Evolutionary conservation across 192 early-diverging fungal species (phyloP).

Genomic region (Coemansia sp.): DNA sequence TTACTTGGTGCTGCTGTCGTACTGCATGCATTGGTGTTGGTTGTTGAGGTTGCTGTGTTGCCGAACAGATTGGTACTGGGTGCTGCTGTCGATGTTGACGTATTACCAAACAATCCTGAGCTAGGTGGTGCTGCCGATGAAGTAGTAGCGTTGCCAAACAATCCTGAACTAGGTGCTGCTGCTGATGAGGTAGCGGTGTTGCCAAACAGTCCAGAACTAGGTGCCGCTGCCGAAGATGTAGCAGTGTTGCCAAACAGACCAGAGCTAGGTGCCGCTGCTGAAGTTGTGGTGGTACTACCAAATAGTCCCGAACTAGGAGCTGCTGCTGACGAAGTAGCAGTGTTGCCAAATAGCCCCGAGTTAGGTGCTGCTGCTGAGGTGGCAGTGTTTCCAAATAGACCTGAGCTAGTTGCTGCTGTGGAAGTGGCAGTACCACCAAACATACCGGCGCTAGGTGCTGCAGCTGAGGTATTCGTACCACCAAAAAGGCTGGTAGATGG

Average conservation of each 20-base stretch:
- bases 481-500: neutral
- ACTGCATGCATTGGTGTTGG: neutral
- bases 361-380: neutral
- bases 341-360: neutral
- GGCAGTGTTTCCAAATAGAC: neutral
- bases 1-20: neutral
- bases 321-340: neutral
- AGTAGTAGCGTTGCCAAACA: neutral
- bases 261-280: constrained; percentile 6
- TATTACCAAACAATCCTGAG: neutral
- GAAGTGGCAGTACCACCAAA: constrained; percentile 1
- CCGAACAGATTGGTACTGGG: neutral
- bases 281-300: neutral
- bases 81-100: neutral
- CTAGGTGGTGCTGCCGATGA: neutral
- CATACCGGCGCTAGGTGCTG: neutral
- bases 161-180: neutral
- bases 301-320: constrained; percentile 1
- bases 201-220: neutral
- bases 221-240: constrained; percentile 1
- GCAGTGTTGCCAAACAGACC: constrained; percentile 7
- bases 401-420: neutral
- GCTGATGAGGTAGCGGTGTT: neutral
- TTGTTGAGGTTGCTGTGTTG: no score
- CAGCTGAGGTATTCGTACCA: neutral